Conservation (phyloP, 78 protist species). For the Guillardia theta region DNA sequence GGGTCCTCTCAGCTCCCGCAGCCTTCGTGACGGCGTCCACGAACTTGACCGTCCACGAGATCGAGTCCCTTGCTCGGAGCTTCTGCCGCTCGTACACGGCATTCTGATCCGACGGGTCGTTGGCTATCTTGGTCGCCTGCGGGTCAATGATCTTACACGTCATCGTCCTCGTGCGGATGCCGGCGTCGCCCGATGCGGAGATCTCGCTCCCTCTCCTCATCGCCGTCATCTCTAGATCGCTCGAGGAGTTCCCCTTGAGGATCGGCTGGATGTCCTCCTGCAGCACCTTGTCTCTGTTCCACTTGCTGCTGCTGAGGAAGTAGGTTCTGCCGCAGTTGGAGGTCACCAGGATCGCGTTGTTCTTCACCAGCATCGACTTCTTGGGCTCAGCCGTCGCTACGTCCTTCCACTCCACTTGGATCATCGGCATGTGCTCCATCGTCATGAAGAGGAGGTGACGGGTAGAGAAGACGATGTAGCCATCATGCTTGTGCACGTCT, state of each 20-base stretch:
- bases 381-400: background rate
- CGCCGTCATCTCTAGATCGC: background rate
- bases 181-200: background rate
- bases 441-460: constrained; percentile 27
- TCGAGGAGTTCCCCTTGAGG: background rate
- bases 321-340: background rate
- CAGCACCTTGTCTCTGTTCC: constrained; percentile 11
- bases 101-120: background rate
- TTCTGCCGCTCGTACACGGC: background rate
- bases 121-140: background rate
- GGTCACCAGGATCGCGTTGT: background rate
- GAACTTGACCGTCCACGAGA: constrained; percentile 20
- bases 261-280: background rate
- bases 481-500: background rate
- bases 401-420: background rate
- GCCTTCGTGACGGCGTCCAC: background rate
- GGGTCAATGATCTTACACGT: background rate
- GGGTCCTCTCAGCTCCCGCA: background rate
- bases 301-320: background rate
- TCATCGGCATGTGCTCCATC: too few species aligned
- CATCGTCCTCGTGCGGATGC: background rate
- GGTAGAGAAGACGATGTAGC: background rate
- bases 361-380: background rate
- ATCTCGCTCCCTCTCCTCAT: background rate
- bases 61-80: background rate